phyloP scores from a whole-genome alignment of 2,329 filamentous ascomycete species.

The Nemania sp. region DNA sequence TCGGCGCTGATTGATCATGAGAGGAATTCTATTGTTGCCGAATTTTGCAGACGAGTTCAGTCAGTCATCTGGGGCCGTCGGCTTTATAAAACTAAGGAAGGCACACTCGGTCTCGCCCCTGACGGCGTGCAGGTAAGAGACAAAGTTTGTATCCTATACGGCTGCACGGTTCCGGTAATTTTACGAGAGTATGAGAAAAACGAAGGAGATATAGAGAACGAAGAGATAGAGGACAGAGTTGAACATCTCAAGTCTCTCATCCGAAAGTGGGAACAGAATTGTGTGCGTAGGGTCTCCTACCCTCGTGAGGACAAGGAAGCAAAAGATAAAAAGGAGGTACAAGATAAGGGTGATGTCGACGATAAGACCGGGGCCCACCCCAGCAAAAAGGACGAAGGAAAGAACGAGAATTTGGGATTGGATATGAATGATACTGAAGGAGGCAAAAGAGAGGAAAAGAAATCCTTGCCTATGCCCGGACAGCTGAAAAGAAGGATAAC shows the following conservation, averaged over 20 bases:
- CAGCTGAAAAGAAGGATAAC: not conserved
- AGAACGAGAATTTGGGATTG: not conserved
- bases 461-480: not conserved
- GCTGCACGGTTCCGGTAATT: not conserved
- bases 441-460: not conserved
- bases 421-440: not conserved
- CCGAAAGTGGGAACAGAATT: not conserved
- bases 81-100: not conserved
- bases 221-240: not conserved
- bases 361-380: not conserved
- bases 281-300: not conserved
- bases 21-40: not conserved
- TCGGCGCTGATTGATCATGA: not conserved
- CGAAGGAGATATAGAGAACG: not conserved
- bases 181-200: not conserved
- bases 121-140: not conserved
- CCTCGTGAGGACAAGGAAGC: not conserved
- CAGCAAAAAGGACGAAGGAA: not conserved
- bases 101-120: not conserved
- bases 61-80: not conserved
- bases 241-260: conserved; percentile 1
- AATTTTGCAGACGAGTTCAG: conserved; percentile 1
- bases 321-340: not conserved
- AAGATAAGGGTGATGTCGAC: not conserved
- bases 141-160: not conserved